Base-by-base conservation (phyloP, 2,329 filamentous ascomycete genomes). In the Leptodontidium sp. region DNA sequence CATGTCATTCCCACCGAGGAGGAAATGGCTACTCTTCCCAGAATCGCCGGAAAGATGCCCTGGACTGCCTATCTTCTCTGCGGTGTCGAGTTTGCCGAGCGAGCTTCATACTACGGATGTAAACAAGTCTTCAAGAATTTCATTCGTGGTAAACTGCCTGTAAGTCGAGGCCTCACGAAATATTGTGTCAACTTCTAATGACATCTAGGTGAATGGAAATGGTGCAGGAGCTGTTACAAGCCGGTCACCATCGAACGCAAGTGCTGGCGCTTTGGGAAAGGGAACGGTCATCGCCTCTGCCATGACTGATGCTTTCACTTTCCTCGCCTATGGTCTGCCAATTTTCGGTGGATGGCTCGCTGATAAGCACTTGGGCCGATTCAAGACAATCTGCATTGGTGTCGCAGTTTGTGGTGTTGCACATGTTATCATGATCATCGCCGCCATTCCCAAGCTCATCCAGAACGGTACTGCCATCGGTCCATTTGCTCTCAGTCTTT, bases 31-130 rank as follows among this genome's bases (percentile, higher is more conserved):
- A 89, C 87, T 0, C 84, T 91, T 29, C 86, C 82, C 58, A 87
- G 87, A 73, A 84, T 91, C 29, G 87, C 88, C 17, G 89, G 88
- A n/a, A 84, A 84, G 76, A 88, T 93, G 72, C 88, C 89, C 61
- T 89, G 86, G 87, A 81, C 84, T 64, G 86, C 90, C 66, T 93
- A 88, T 81, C 90, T 89, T 38, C 87, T 93, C 68, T 90, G 90
- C 59, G 89, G 92, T 71, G 87, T 91, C 69, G 91, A 93, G 80
- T 81, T 93, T 69, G 91, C 89, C 81, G 91, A 93, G 81, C 88
- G 91, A 59, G 93, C 92, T 81, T 91, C 89, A n/a, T 93, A 92
- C 85, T 93, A 93, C 76, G 91, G 91, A 65, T 90, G 88, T 12
- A 86, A 88, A 58, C 85, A 84, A 0, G 80, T 76, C 7, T 88